Base-by-base conservation (phyloP, 495 filamentous ascomycete species). In the Aspergillus baeticus region DNA sequence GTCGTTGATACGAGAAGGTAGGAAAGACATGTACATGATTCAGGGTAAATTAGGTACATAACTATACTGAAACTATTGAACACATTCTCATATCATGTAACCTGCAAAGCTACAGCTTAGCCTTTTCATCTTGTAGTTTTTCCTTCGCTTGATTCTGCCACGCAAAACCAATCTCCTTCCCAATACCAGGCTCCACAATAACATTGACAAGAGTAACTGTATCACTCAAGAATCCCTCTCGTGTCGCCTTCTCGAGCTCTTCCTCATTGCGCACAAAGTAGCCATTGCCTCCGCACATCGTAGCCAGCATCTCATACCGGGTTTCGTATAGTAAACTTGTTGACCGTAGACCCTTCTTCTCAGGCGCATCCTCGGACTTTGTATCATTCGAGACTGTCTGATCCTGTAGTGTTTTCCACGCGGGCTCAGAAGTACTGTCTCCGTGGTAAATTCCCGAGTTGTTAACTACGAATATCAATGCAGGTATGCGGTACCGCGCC, bases 391-490 rank as follows among this genome's bases (percentile, higher is more conserved):
- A 31, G 10, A 58, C 54, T 0, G 69, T 77, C 35, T 73, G 67
- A 17, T 64, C 58, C 58, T 75, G 79, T 26, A 76, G 61, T 17
- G 63, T 51, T 35, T 60, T 52, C 79, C 78, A 83, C 15, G 66
- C 68, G 7, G 66, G 66, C 6, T 63, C 63, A 10, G 69, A 65
- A 34, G 72, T 69, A 7, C 64, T 66, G 43, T 83, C 81, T 0
- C 85, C 84, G 41, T 81, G 79, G 65, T 87, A 87, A 14, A 87
- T 76, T 6, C 84, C 84, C 0, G 81, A 79, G 61, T 87, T 87
- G 61, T 87, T 87, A 38, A 87, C 74, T 0, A 87, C 84, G 53
- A 84, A 78, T 37, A 87, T 77, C 48, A 87, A 63, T 10, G 84
- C 70, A 35, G 85, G 82, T 69, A 87, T 84, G 6, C 74, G 66